These are phyloP conservation scores for Eucalyptus viminalis DNA, from an alignment of 345 rosid genomes.

Conservation along the genomic window DNA sequence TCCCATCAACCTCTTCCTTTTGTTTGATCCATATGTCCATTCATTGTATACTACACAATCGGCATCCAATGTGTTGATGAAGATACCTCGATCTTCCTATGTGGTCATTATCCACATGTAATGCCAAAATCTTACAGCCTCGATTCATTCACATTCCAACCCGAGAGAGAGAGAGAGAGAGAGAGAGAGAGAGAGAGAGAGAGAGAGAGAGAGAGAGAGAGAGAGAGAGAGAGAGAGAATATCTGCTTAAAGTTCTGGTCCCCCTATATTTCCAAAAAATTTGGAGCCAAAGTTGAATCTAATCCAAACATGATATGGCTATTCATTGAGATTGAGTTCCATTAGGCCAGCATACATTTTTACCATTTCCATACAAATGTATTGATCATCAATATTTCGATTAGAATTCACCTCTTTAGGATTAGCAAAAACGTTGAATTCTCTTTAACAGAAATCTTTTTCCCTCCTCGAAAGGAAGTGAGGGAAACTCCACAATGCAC, in stretches of 20 bases:
- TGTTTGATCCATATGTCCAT: neutral
- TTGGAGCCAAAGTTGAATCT: neutral
- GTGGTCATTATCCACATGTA: constrained; percentile 1
- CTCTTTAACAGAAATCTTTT: neutral
- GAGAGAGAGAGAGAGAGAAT: neutral
- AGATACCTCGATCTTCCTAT: neutral
- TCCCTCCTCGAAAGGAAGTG: neutral
- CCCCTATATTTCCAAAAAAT: neutral
- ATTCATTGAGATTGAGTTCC: neutral
- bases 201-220: neutral
- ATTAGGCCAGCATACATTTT: neutral
- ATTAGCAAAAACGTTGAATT: neutral
- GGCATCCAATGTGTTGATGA: constrained; percentile 25
- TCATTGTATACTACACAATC: neutral
- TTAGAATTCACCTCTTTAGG: neutral
- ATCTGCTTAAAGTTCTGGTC: neutral
- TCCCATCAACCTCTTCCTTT: neutral
- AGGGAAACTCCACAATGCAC: neutral
- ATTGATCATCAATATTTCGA: neutral
- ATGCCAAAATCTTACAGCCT: constrained; percentile 8
- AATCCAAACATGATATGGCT: neutral
- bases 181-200: neutral
- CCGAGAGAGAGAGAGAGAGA: neutral
- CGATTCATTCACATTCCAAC: neutral
- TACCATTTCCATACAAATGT: neutral